phyloP scores from a whole-genome alignment of 1,284 basidiomycete species.

The Cutaneotrichosporon mucoides region DNA sequence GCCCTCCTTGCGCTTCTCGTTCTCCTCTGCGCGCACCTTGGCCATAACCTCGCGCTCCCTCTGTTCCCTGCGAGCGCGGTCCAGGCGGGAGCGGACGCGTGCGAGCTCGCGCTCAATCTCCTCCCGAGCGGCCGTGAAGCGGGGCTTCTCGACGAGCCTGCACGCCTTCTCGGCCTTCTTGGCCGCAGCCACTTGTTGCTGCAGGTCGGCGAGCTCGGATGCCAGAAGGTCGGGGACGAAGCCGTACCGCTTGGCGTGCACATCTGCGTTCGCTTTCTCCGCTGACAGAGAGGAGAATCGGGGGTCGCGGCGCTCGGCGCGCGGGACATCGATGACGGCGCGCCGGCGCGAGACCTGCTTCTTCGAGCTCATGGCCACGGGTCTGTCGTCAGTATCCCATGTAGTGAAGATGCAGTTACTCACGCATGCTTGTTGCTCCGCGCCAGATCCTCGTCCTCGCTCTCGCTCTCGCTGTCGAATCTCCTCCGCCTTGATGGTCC shows the following conservation, averaged over 20 bases:
- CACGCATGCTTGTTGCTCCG: constrained; percentile 84
- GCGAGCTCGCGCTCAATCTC: constrained; percentile 75
- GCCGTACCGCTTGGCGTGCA: constrained; percentile 69
- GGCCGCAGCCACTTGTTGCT: constrained; percentile 64
- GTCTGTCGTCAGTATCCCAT: constrained; percentile 53
- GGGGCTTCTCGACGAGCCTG: constrained; percentile 60
- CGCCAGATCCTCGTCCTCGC: constrained; percentile 50
- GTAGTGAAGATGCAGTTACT: constrained; percentile 46
- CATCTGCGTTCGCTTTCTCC: constrained; percentile 65
- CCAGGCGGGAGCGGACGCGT: constrained; percentile 70
- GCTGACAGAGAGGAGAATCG: constrained; percentile 71
- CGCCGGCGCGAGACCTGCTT: constrained; percentile 74
- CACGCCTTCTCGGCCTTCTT: constrained; percentile 64
- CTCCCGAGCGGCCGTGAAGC: constrained; percentile 66
- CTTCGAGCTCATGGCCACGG: constrained; percentile 78
- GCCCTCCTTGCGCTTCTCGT: constrained; percentile 65
- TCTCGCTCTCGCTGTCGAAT: constrained; percentile 17
- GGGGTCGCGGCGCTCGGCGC: constrained; percentile 75
- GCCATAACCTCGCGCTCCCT: constrained; percentile 64
- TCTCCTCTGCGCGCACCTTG: constrained; percentile 63
- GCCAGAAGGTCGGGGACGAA: constrained; percentile 71
- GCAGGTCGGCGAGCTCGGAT: constrained; percentile 64
- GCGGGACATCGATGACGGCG: constrained; percentile 65
- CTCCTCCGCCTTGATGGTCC: constrained; percentile 13
- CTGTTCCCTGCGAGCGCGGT: constrained; percentile 66